Conservation (phyloP, 2,329 filamentous ascomycete genomes). For the Fusarium illudens region DNA sequence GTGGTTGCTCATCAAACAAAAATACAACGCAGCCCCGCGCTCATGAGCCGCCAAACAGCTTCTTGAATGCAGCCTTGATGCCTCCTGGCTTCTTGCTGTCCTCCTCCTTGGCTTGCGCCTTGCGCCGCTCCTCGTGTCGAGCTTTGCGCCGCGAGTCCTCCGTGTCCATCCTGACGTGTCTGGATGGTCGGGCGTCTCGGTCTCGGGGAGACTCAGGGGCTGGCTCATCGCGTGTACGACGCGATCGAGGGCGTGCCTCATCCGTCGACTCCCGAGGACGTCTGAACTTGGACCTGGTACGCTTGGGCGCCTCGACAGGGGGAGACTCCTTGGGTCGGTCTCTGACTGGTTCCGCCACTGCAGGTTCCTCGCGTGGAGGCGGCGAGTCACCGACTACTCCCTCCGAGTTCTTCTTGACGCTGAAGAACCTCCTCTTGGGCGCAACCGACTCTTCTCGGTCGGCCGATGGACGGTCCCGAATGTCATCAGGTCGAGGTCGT, state of each 20-base stretch:
- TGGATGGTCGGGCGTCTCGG: slow-evolving; percentile 28
- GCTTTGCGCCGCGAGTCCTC: slow-evolving; percentile 49
- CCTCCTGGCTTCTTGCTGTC: slow-evolving; percentile 45
- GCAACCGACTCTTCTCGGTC: slow-evolving; percentile 34
- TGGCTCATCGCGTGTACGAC: slow-evolving; percentile 32
- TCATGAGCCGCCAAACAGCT: slow-evolving; percentile 41
- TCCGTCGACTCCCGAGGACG: slow-evolving; percentile 30
- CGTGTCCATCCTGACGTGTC: slow-evolving; percentile 42
- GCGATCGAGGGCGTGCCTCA: slow-evolving; percentile 35
- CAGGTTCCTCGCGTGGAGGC: slow-evolving; percentile 38
- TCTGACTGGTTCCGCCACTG: slow-evolving; percentile 28
- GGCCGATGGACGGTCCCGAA: slow-evolving; percentile 41
- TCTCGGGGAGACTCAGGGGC: slow-evolving; percentile 27
- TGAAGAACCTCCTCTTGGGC: slow-evolving; percentile 54
- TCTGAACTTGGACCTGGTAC: slow-evolving; percentile 34
- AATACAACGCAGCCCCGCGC: not conserved
- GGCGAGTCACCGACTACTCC: slow-evolving; percentile 44
- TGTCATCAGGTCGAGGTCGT: slow-evolving; percentile 44
- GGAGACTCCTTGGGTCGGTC: slow-evolving; percentile 37
- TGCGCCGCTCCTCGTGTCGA: slow-evolving; percentile 46
- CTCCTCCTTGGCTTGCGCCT: slow-evolving; percentile 44
- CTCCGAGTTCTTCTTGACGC: slow-evolving; percentile 51
- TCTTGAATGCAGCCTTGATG: slow-evolving; percentile 45
- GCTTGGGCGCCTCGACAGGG: slow-evolving; percentile 44
- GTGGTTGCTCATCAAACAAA: slow-evolving; percentile 32